These are phyloP conservation scores for Guadua angustifolia DNA, from an alignment of 176 grass and related monocot species.

Conservation along the genomic window DNA sequence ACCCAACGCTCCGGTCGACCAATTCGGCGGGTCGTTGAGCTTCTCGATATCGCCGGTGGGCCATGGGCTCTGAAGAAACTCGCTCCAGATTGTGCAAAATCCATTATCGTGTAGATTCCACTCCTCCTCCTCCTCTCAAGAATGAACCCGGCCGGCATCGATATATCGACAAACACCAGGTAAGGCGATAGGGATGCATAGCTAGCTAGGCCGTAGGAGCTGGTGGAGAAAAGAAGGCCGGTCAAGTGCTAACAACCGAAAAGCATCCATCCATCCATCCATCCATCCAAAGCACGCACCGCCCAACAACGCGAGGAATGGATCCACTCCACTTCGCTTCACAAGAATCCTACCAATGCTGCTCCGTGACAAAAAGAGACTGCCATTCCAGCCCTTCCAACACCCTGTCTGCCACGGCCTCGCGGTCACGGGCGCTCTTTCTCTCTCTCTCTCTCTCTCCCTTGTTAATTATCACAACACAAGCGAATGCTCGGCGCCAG, in stretches of 20 bases:
- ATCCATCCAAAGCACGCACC: background rate
- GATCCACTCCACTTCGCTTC: background rate
- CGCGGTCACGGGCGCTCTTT: slow-evolving; percentile 40
- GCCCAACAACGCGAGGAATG: background rate
- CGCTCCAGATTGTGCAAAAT: too few relatives aligned
- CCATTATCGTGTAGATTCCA: too few relatives aligned
- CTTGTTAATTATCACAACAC: background rate
- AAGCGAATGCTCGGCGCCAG: background rate
- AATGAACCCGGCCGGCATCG: background rate
- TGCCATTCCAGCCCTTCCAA: slow-evolving; percentile 21
- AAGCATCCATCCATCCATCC: background rate
- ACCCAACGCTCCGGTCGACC: too few relatives aligned
- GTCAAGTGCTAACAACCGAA: background rate
- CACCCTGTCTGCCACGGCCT: background rate
- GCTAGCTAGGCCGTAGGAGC: too few relatives aligned
- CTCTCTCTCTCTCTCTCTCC: background rate
- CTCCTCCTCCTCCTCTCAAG: too few relatives aligned
- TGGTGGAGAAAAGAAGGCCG: background rate
- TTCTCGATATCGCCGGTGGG: too few relatives aligned
- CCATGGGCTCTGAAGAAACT: too few relatives aligned
- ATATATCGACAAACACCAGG: background rate
- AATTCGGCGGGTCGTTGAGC: too few relatives aligned
- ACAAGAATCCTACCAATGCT: slow-evolving; percentile 53
- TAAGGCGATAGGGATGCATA: too few relatives aligned
- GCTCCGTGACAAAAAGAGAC: slow-evolving; percentile 56